Conservation (phyloP, 2,329 filamentous ascomycete species). For the Colletotrichum siamense region DNA sequence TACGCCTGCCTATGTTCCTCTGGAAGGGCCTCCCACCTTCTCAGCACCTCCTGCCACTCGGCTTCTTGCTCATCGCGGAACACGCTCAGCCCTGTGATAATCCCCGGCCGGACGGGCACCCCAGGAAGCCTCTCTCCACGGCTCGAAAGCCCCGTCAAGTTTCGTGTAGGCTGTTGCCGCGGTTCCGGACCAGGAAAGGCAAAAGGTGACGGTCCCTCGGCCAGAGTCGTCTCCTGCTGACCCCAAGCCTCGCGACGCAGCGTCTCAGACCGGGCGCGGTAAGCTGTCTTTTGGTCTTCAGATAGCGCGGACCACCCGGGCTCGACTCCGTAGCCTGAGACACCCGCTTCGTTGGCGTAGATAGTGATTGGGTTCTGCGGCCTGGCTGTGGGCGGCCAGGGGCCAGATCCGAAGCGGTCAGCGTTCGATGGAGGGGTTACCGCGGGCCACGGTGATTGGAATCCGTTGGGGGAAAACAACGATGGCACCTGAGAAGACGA, state of each 20-base stretch:
- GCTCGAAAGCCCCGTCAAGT: neutral
- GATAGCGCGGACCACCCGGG: neutral
- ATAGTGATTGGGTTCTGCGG: neutral
- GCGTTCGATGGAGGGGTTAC: neutral
- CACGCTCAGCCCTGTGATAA: neutral
- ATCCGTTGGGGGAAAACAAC: neutral
- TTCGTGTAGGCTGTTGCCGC: neutral
- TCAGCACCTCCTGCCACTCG: neutral
- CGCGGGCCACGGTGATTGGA: neutral
- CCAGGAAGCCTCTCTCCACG: neutral
- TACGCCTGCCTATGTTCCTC: neutral
- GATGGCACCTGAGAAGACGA: neutral
- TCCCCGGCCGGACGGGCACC: neutral
- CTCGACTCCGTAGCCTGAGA: neutral
- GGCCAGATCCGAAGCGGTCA: neutral
- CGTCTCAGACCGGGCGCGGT: neutral
- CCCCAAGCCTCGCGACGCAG: neutral
- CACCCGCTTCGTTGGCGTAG: neutral
- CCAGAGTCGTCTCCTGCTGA: neutral
- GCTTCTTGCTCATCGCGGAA: neutral
- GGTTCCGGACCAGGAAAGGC: neutral
- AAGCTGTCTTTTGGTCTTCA: neutral
- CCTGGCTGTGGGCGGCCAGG: neutral
- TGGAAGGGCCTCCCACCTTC: neutral
- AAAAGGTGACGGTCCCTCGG: neutral